These are phyloP conservation scores for Tuber umbilicatum DNA, from an alignment of 495 filamentous ascomycete species.

Conservation along the genomic window DNA sequence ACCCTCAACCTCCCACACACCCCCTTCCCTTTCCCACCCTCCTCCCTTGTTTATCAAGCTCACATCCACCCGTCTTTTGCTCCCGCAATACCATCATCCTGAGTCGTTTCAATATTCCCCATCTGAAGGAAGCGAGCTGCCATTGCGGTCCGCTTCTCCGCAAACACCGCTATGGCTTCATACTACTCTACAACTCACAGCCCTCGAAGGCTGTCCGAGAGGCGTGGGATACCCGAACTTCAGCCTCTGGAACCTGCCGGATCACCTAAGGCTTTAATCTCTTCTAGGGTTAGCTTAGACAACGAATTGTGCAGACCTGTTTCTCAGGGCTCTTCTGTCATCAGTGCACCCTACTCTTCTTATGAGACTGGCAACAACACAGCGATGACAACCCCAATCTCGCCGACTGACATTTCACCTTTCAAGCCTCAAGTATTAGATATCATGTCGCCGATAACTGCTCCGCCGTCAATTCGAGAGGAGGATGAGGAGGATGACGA, in stretches of 20 bases:
- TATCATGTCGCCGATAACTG: slow-evolving; percentile 25
- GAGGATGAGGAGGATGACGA: slow-evolving; percentile 37
- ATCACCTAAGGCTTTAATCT: slow-evolving; percentile 25
- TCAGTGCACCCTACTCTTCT: slow-evolving; percentile 30
- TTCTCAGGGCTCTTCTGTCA: slow-evolving; percentile 28
- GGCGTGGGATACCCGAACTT: slow-evolving; percentile 40
- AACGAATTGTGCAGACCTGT: slow-evolving; percentile 16
- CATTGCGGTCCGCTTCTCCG: slow-evolving; percentile 23
- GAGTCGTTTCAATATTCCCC: slow-evolving; percentile 10
- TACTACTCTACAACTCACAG: slow-evolving; percentile 32
- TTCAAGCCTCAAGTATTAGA: slow-evolving; percentile 21
- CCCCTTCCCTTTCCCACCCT: slow-evolving; percentile 1
- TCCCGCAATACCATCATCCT: slow-evolving; percentile 12
- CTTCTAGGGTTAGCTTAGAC: slow-evolving; percentile 18
- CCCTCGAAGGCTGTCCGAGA: slow-evolving; percentile 38
- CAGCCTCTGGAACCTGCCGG: slow-evolving; percentile 37
- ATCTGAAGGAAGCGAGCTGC: slow-evolving; percentile 32
- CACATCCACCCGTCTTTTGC: slow-evolving; percentile 17
- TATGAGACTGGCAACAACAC: slow-evolving; percentile 28
- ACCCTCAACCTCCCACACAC: not conserved
- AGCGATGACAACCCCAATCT: slow-evolving; percentile 33
- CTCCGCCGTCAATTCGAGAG: slow-evolving; percentile 34
- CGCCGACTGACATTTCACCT: slow-evolving; percentile 35
- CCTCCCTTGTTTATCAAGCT: slow-evolving; percentile 35
- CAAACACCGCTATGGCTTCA: slow-evolving; percentile 24